phyloP scores from a whole-genome alignment of 192 early-diverging fungal species.

The Rhizophagus sp. region DNA sequence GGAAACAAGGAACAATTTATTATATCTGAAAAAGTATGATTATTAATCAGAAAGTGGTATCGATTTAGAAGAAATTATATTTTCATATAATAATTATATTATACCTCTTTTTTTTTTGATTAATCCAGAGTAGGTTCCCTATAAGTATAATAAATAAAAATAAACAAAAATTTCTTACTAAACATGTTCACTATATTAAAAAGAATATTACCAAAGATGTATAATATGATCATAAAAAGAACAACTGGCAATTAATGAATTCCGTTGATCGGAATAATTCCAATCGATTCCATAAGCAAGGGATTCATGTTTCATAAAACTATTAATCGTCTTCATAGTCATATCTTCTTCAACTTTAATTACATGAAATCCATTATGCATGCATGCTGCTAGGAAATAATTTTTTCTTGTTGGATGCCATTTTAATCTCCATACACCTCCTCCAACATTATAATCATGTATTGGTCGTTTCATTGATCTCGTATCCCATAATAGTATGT shows the following conservation, averaged over 20 bases:
- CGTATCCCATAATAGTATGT: slow-evolving; percentile 88
- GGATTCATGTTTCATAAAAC: slow-evolving; percentile 73
- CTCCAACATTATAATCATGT: slow-evolving; percentile 67
- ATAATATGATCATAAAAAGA: slow-evolving; percentile 82
- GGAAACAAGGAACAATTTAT: no score
- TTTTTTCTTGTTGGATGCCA: slow-evolving; percentile 81
- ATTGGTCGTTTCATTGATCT: slow-evolving; percentile 78
- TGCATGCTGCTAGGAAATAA: slow-evolving; percentile 75
- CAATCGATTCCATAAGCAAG: slow-evolving; percentile 81
- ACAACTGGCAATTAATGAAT: slow-evolving; percentile 64
- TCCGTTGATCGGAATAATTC: slow-evolving; percentile 47
- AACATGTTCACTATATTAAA: not conserved
- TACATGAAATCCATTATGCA: slow-evolving; percentile 92
- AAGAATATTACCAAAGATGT: slow-evolving; percentile 60
- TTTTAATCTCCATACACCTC: slow-evolving; percentile 93
- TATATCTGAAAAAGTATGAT: no score
- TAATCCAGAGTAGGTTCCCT: no score
- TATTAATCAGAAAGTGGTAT: no score
- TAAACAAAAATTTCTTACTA: not conserved
- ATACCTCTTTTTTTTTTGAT: no score
- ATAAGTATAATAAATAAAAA: no score
- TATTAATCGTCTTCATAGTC: slow-evolving; percentile 29
- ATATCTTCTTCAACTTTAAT: slow-evolving; percentile 52
- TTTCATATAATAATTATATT: no score
- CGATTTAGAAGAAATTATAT: no score